Conservation (phyloP, 352 stramenopile genomes). For the Phytophthora crassamura region DNA sequence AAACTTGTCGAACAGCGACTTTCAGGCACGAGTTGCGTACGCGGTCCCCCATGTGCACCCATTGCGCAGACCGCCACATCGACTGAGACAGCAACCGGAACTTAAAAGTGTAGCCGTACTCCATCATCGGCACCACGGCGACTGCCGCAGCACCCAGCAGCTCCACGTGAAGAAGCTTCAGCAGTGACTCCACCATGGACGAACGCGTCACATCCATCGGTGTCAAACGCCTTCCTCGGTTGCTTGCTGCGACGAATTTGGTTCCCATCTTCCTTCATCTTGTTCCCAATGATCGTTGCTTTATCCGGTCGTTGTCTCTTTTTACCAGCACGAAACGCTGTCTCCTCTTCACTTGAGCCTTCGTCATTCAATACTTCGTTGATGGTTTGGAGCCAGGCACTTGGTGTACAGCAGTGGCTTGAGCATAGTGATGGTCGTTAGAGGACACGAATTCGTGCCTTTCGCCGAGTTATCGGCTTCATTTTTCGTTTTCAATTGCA, state of each 20-base stretch:
- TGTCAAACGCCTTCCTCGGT: constrained; percentile 14
- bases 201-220: background rate
- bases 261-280: constrained; percentile 5
- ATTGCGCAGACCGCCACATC: constrained; percentile 46
- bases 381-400: constrained; percentile 16
- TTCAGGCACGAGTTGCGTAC: constrained; percentile 46
- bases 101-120: constrained; percentile 61
- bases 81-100: constrained; percentile 34
- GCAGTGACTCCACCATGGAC: background rate
- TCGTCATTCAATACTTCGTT: constrained; percentile 8
- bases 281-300: background rate
- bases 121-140: constrained; percentile 48
- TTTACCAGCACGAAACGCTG: background rate
- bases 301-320: constrained; percentile 17
- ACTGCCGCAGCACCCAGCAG: constrained; percentile 35
- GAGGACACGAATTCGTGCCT: constrained; percentile 3
- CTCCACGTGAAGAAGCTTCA: constrained; percentile 43
- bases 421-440: constrained; percentile 26
- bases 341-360: constrained; percentile 5
- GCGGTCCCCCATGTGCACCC: constrained; percentile 44
- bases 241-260: constrained; percentile 5
- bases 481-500: constrained; percentile 14
- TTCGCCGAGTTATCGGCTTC: background rate
- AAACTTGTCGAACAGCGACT: constrained; percentile 29
- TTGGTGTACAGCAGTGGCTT: constrained; percentile 27